A percentile compares a stretch with the other conserved stretches of the same genome.
Evolutionary conservation across 371 early-diverging fungal genomes (phyloP).

Genomic region (Mucor lusitanicus): DNA sequence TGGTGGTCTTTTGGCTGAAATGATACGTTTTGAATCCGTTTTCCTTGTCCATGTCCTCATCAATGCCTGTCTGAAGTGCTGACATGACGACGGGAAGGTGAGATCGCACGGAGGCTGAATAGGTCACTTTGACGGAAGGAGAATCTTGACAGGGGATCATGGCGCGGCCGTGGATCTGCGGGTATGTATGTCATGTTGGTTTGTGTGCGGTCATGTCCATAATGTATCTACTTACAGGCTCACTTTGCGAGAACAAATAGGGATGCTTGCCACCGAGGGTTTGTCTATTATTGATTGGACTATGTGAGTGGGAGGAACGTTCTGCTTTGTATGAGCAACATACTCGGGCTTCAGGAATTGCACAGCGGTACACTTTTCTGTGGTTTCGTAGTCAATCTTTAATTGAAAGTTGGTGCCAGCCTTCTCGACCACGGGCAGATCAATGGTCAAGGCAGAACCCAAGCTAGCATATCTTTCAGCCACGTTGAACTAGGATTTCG

Average conservation of each 20-base stretch:
- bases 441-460: slow-evolving; percentile 77
- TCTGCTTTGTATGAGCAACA: neutral
- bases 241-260: slow-evolving; percentile 96
- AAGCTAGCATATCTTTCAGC: slow-evolving; percentile 62
- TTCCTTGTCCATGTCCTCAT: slow-evolving; percentile 25
- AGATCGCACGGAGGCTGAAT: slow-evolving; percentile 77
- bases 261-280: slow-evolving; percentile 93
- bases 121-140: slow-evolving; percentile 88
- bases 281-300: slow-evolving; percentile 60
- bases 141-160: slow-evolving; percentile 95
- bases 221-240: slow-evolving; percentile 51
- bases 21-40: slow-evolving; percentile 55
- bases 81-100: slow-evolving; percentile 44
- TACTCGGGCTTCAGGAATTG: slow-evolving; percentile 84
- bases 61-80: slow-evolving; percentile 25
- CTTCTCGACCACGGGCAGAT: slow-evolving; percentile 41
- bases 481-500: slow-evolving; percentile 62
- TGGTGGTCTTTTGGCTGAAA: slow-evolving; percentile 74
- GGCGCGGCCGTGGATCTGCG: slow-evolving; percentile 89
- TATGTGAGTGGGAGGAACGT: neutral
- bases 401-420: slow-evolving; percentile 55
- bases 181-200: neutral
- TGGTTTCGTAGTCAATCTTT: slow-evolving; percentile 80
- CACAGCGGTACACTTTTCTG: slow-evolving; percentile 78
- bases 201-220: neutral